A percentile compares a stretch with the other conserved stretches of the same genome.
phyloP scores from a whole-genome alignment of 1,139 yeast genomes.

The Pichia kudriavzevii region DNA sequence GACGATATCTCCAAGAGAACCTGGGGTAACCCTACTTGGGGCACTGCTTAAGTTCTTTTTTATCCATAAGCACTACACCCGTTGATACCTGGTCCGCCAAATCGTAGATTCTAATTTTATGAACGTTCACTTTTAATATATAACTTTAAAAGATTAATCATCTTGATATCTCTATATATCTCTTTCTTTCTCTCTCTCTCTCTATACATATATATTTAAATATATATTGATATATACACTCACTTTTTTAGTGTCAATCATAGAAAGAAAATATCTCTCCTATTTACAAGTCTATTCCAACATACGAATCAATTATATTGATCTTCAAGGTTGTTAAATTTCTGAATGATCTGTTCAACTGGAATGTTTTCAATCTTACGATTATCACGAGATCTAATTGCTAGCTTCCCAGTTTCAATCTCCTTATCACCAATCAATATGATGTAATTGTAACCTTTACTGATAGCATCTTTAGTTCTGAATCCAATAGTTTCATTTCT shows the following conservation, averaged over 20 bases:
- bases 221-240: too few relatives aligned
- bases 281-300: too few relatives aligned
- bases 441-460: constrained; percentile 72
- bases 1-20: constrained; percentile 21
- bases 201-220: too few relatives aligned
- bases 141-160: too few relatives aligned
- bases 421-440: constrained; percentile 86
- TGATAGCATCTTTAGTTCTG: constrained; percentile 70
- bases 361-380: constrained; percentile 41
- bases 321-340: constrained; percentile 46
- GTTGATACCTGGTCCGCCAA: neutral
- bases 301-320: too few relatives aligned
- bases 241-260: too few relatives aligned
- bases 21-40: constrained; percentile 28
- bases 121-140: too few relatives aligned
- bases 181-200: too few relatives aligned
- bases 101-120: too few relatives aligned
- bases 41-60: constrained; percentile 11
- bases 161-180: too few relatives aligned
- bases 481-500: constrained; percentile 75
- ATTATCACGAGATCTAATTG: constrained; percentile 58
- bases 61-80: neutral
- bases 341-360: constrained; percentile 39
- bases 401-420: constrained; percentile 48
- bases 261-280: too few relatives aligned